Evolutionary conservation across 805 yeast species (phyloP).

Genomic region (Metschnikowia noctiluminum): DNA sequence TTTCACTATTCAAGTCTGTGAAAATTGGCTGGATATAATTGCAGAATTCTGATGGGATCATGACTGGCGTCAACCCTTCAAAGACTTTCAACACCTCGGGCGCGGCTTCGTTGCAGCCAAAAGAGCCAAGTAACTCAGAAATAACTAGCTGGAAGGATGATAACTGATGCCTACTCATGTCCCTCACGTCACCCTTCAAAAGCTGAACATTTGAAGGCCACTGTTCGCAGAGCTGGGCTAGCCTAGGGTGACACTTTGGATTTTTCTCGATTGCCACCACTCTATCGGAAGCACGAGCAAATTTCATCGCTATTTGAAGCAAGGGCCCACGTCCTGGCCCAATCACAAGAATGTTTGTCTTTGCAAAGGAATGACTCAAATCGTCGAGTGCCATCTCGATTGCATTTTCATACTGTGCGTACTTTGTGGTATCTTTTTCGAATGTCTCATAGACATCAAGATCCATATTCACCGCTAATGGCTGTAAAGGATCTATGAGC

Average conservation of each 20-base stretch:
- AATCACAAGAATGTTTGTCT: slow-evolving; percentile 48
- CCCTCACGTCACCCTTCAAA: slow-evolving; percentile 56
- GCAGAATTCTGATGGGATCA: slow-evolving; percentile 48
- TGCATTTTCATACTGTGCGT: slow-evolving; percentile 64
- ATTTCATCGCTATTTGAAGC: slow-evolving; percentile 41
- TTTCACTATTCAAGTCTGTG: slow-evolving; percentile 40
- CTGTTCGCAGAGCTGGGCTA: slow-evolving; percentile 47
- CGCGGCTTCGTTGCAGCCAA: slow-evolving; percentile 87
- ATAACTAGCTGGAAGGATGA: slow-evolving; percentile 53
- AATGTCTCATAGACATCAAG: slow-evolving; percentile 63
- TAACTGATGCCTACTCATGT: slow-evolving; percentile 17
- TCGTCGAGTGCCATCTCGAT: slow-evolving; percentile 50
- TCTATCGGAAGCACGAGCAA: slow-evolving; percentile 10
- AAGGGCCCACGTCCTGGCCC: slow-evolving; percentile 93
- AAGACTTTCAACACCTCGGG: slow-evolving; percentile 65
- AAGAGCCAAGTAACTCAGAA: slow-evolving; percentile 83
- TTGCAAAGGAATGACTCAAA: not conserved
- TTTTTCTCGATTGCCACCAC: slow-evolving; percentile 70
- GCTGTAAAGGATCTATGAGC: slow-evolving; percentile 63
- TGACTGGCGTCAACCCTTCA: slow-evolving; percentile 34
- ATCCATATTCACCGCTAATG: slow-evolving; percentile 56
- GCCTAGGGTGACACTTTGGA: slow-evolving; percentile 50
- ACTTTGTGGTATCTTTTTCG: slow-evolving; percentile 69
- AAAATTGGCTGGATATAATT: slow-evolving; percentile 66
- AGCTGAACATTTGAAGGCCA: slow-evolving; percentile 40